Evolutionary conservation across 192 early-diverging fungal genomes (phyloP).

Genomic region (Coemansia sp.): DNA sequence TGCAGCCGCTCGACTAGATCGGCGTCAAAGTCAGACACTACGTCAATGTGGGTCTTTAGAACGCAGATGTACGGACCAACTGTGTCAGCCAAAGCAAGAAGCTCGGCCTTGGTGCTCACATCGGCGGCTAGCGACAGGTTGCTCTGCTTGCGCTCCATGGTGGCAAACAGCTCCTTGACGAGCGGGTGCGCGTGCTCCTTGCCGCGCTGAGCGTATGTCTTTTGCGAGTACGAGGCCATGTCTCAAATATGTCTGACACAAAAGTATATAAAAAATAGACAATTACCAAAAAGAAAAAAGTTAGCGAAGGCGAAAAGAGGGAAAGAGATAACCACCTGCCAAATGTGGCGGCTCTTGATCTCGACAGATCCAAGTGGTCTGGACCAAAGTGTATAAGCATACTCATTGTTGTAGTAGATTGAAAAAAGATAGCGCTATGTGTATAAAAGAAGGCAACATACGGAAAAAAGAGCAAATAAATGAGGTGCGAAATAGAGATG

Average conservation of each 20-base stretch:
- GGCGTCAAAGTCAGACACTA: slow-evolving; percentile 89
- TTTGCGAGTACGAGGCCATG: slow-evolving; percentile 45
- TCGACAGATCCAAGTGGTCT: not conserved
- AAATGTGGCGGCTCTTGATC: no score
- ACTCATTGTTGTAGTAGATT: not conserved
- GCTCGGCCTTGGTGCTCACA: slow-evolving; percentile 82
- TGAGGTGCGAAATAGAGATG: not conserved
- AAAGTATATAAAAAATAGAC: not conserved
- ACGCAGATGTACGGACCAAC: slow-evolving; percentile 95
- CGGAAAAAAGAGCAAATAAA: not conserved
- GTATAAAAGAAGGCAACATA: not conserved
- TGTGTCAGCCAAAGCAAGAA: slow-evolving; percentile 82
- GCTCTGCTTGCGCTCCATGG: slow-evolving; percentile 88
- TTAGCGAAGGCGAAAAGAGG: no score
- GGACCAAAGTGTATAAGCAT: not conserved
- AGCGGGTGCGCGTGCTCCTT: slow-evolving; percentile 70
- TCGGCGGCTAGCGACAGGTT: slow-evolving; percentile 93
- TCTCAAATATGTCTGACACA: not conserved
- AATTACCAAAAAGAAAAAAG: not conserved
- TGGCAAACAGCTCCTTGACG: slow-evolving; percentile 68
- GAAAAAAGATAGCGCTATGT: not conserved
- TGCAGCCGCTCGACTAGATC: slow-evolving; percentile 74
- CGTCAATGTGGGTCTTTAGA: slow-evolving; percentile 97
- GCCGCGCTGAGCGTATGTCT: slow-evolving; percentile 68
- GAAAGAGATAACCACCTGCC: no score